These are phyloP conservation scores for Coniochaeta ligniaria DNA, from an alignment of 2,329 filamentous ascomycete genomes.

Conservation along the genomic window DNA sequence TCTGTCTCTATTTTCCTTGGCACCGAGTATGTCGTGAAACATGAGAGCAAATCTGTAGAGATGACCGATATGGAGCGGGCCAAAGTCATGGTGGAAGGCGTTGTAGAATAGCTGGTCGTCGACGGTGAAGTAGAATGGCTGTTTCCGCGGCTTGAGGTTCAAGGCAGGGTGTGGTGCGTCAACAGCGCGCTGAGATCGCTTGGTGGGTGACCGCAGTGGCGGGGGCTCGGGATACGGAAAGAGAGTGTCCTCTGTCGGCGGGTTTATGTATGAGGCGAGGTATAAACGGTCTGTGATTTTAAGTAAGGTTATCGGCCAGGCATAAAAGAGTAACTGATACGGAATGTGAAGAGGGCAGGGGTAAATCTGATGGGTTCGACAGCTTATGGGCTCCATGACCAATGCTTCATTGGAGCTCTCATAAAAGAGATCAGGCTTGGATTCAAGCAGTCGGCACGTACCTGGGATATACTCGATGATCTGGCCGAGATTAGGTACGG, in stretches of 20 bases:
- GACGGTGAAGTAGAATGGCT: slow-evolving; percentile 91
- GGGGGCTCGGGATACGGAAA: slow-evolving; percentile 69
- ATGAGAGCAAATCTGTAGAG: slow-evolving; percentile 93
- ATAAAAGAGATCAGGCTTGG: slow-evolving; percentile 7
- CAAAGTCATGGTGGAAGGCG: slow-evolving; percentile 97
- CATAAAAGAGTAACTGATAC: slow-evolving; percentile 14
- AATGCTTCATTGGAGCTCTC: slow-evolving; percentile 12
- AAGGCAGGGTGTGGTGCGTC: slow-evolving; percentile 43
- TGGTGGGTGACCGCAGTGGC: slow-evolving; percentile 60
- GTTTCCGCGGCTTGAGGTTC: slow-evolving; percentile 39
- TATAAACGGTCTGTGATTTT: slow-evolving; percentile 76
- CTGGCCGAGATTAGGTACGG: slow-evolving; percentile 65
- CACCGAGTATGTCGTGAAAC: slow-evolving; percentile 90
- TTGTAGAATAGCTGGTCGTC: slow-evolving; percentile 94
- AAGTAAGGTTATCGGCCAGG: slow-evolving; percentile 23
- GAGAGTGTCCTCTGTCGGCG: slow-evolving; percentile 72
- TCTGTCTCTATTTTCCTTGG: slow-evolving; percentile 81
- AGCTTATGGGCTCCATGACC: background rate
- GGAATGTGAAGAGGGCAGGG: background rate
- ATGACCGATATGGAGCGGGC: slow-evolving; percentile 93
- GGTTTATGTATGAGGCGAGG: slow-evolving; percentile 80
- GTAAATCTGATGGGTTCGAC: background rate
- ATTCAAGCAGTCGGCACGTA: slow-evolving; percentile 34
- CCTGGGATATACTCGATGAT: slow-evolving; percentile 95
- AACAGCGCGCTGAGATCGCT: slow-evolving; percentile 61